Base-by-base conservation (phyloP, 208 protist genomes). In the Trichomonas vaginalis region DNA sequence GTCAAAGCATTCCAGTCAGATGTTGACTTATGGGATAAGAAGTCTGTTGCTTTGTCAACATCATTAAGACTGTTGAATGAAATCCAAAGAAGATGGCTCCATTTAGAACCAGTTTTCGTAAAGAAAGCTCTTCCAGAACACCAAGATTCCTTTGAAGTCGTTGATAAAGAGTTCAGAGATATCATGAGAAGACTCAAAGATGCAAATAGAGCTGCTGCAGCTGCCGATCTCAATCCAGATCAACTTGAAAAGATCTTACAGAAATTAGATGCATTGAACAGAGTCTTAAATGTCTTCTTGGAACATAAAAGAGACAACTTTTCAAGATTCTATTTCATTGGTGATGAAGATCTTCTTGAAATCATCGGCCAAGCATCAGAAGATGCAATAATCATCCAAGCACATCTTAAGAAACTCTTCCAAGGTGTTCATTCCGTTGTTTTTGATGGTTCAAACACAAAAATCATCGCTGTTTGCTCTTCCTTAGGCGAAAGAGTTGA, bases 71-170 rank as follows among this genome's bases (percentile, higher is more conserved):
- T 97, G 83, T 98, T 99, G 97, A 99, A 98, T 95, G 97, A 98
- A 95, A 99, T 99, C 96, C 99, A 99, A 97, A 97, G 99, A 88
- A 98, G 99, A 96, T 99, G 98, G 99, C 97, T 99, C 12, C 99
- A 99, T 96, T 97, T 99, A 6, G 98, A 99, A 97, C 99, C 99
- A 87, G 99, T 99, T 96, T 99, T 99, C 96, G 97, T 97, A 32
- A 98, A 98, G 35, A 98, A 98, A 32, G 98, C 99, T 17, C 97
- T 99, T 56, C 99, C 99, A 14, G 97, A 98, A 95, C 98, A 99
- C 96, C 98, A 98, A 96, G 97, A 97, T 79, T 97, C 98, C n/a
- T 99, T 99, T 96, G 96, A 98, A 70, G 97, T 97, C 49, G 97
- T 99, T 88, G 99, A 99, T 96, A 96, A 97, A 42, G 97, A 98